Conservation (phyloP, 2,329 filamentous ascomycete species). For the Ceratocystiopsis sp. region DNA sequence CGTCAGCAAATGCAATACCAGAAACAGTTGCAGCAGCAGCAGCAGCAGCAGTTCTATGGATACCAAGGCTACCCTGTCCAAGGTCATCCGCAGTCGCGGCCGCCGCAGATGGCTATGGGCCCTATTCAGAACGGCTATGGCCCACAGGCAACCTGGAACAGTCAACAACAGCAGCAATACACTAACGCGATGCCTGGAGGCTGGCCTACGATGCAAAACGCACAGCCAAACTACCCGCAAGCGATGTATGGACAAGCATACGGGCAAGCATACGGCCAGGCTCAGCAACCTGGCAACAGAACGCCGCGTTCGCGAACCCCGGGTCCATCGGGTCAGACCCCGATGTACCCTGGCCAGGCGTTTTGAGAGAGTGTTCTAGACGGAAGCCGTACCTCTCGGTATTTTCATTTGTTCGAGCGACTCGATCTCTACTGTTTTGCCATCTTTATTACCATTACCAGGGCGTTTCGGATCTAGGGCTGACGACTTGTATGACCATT, state of each 20-base stretch:
- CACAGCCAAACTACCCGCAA: neutral
- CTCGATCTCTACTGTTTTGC: no score
- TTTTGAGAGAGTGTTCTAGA: conserved; percentile 11
- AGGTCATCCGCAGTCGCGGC: conserved; percentile 8
- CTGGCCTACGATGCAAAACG: conserved; percentile 5
- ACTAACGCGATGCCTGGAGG: neutral
- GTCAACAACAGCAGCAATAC: neutral
- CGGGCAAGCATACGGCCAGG: neutral
- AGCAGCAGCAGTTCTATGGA: conserved; percentile 12
- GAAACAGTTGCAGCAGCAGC: conserved; percentile 17
- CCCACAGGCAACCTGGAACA: neutral
- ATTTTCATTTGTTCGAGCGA: no score
- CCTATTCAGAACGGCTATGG: neutral
- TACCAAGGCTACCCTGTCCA: conserved; percentile 10
- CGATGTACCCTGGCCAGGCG: conserved; percentile 16
- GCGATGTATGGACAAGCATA: neutral
- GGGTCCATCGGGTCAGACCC: conserved; percentile 11
- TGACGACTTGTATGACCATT: no score
- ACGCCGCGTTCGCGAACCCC: conserved; percentile 3
- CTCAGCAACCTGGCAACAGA: neutral
- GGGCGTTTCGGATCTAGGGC: no score
- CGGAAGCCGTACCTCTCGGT: no score
- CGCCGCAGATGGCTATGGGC: neutral
- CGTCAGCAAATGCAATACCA: conserved; percentile 30
- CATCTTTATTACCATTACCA: no score